phyloP scores from a whole-genome alignment of 1,284 basidiomycete species.

The Ceratobasidium sp. region DNA sequence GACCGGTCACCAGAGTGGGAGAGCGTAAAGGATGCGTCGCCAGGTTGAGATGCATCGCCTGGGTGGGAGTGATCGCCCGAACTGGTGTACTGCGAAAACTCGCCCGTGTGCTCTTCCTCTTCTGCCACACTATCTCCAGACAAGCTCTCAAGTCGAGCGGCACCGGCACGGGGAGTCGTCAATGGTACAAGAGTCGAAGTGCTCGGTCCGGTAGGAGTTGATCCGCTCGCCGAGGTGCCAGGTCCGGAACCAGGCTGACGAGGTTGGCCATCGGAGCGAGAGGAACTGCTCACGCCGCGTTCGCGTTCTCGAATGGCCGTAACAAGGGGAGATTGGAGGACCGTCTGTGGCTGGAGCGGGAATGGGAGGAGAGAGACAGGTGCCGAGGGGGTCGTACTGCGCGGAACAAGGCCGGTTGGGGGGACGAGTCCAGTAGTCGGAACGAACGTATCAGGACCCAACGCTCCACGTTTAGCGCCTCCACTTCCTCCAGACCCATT shows the following conservation, averaged over 20 bases:
- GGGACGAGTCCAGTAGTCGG: neutral
- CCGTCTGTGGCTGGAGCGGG: conserved; percentile 2
- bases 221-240: conserved; percentile 5
- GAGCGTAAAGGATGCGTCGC: conserved; percentile 1
- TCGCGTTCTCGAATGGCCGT: conserved; percentile 15
- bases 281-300: neutral
- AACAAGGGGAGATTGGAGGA: conserved; percentile 18
- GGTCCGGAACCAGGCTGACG: neutral
- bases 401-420: conserved; percentile 7
- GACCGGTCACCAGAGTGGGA: conserved; percentile 21
- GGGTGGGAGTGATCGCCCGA: conserved; percentile 29
- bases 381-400: conserved; percentile 32
- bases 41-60: conserved; percentile 41
- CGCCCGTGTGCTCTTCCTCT: conserved; percentile 44
- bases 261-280: neutral
- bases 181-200: conserved; percentile 21
- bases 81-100: conserved; percentile 45
- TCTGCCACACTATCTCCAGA: conserved; percentile 46
- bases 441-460: conserved; percentile 29
- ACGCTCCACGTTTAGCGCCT: conserved; percentile 30
- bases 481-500: neutral
- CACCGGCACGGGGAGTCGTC: conserved; percentile 19
- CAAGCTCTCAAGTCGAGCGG: conserved; percentile 15
- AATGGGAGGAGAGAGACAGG: conserved; percentile 14
- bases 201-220: conserved; percentile 31